Evolutionary conservation across 2,329 filamentous ascomycete species (phyloP), one percentile per base, ranked within the genome.

Genomic region (Ophiostoma tasmaniense): DNA sequence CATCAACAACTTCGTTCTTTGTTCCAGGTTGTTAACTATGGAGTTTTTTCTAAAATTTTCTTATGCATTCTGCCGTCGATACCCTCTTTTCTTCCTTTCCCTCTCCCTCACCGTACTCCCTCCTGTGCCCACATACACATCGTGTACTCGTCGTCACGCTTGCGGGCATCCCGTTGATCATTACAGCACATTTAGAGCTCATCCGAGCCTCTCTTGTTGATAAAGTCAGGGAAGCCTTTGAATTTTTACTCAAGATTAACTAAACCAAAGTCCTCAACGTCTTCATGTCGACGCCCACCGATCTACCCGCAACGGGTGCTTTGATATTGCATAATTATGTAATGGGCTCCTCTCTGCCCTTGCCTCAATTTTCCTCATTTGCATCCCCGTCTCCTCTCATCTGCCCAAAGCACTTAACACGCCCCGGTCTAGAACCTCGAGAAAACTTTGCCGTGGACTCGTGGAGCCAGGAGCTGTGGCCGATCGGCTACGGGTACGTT

Each of bases 61-160:
- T 45, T 6, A 1, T 6, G 1, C 17, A 6, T 20, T 45, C 17
- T 45, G 42, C 42, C 42, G 8, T 11, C 8, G 37, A 39, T 39
- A 39, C 13, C 37, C 37, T 39, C 37, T 39, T 39, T 39, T 37
- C 7, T 2, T 8, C 11, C 1, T 37, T 8, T 8, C 8, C 37
- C 37, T 39, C 37, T 14, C 8, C 22, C n/a, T 28, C 52, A 13
- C 28, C 30, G 2, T 25, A 61, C 22, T 4, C 52, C 28, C 6
- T 33, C 28, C 22, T 28, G 22, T 2, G 7, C 55, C 17, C 20
- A 33, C 33, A 33, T 33, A 61, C 55, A 61, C 55, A 61, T 61
- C 55, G 55, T 35, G 59, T 62, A 62, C 59, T 62, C 59, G 59
- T 62, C 59, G 59, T 62, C 59, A 62, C 59, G 59, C 59, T 62